Evolutionary conservation across 2,329 filamentous ascomycete species (phyloP).

Genomic region (Talaromyces albobiverticillius): DNA sequence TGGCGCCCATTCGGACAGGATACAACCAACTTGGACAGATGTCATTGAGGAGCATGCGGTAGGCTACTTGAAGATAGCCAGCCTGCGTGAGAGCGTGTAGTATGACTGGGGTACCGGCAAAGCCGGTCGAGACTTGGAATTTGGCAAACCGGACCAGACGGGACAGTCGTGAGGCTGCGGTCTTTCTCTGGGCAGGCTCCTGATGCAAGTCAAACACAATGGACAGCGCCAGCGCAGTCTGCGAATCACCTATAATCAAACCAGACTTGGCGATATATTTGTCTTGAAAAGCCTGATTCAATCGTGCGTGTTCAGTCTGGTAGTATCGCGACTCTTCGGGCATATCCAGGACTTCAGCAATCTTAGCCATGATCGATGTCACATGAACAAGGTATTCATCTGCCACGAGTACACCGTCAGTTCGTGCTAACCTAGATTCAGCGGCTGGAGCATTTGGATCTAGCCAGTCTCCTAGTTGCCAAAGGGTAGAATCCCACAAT

Average conservation of each 20-base stretch:
- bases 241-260: slow-evolving; percentile 28
- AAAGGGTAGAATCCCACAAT: slow-evolving; percentile 33
- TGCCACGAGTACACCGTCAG: slow-evolving; percentile 35
- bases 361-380: slow-evolving; percentile 27
- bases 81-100: slow-evolving; percentile 24
- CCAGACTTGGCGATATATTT: slow-evolving; percentile 29
- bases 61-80: slow-evolving; percentile 26
- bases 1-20: slow-evolving; percentile 37
- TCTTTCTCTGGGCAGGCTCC: background rate
- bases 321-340: slow-evolving; percentile 16
- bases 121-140: slow-evolving; percentile 35
- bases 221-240: slow-evolving; percentile 28
- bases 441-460: slow-evolving; percentile 38
- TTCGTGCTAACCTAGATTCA: slow-evolving; percentile 30
- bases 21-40: slow-evolving; percentile 38
- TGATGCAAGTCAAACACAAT: slow-evolving; percentile 24
- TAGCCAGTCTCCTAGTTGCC: slow-evolving; percentile 42
- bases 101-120: slow-evolving; percentile 33
- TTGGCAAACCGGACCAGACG: slow-evolving; percentile 24
- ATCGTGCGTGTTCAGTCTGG: slow-evolving; percentile 18
- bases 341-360: slow-evolving; percentile 20
- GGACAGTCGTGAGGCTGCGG: slow-evolving; percentile 3
- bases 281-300: slow-evolving; percentile 26
- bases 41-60: slow-evolving; percentile 42
- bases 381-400: slow-evolving; percentile 39